Conservation (phyloP, 495 filamentous ascomycete genomes). For the Bathelium albidoporum region DNA sequence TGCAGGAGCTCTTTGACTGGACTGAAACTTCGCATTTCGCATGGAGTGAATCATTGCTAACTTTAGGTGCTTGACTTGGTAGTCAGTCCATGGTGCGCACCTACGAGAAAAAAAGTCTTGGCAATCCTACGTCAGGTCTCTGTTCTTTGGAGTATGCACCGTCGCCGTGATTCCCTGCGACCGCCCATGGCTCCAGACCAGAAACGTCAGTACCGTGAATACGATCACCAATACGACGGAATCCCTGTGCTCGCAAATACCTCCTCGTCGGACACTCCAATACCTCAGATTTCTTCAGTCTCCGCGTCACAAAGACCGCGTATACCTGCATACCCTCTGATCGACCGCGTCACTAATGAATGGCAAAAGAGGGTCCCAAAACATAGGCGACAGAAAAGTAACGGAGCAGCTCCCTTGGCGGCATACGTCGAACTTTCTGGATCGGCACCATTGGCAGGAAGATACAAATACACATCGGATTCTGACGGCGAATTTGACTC, state of each 20-base stretch:
- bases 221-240: constrained; percentile 1
- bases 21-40: no score
- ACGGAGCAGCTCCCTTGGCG: not conserved
- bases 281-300: not conserved
- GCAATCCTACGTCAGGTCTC: not conserved
- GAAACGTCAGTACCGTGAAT: not conserved
- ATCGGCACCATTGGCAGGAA: not conserved
- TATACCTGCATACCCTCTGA: not conserved
- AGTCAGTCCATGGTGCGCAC: no score
- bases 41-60: no score
- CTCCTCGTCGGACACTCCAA: not conserved
- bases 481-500: not conserved
- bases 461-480: not conserved
- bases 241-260: not conserved
- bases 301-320: not conserved
- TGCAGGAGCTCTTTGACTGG: not conserved
- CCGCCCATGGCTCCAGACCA: not conserved
- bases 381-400: not conserved
- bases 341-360: constrained; percentile 1
- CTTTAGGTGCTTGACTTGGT: no score
- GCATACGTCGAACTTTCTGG: not conserved
- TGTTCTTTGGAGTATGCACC: not conserved
- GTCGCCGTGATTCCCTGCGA: not conserved
- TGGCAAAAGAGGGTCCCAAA: constrained; percentile 4
- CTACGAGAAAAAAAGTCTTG: not conserved